phyloP scores from a whole-genome alignment of 495 filamentous ascomycete genomes.

The Zalerion maritima region DNA sequence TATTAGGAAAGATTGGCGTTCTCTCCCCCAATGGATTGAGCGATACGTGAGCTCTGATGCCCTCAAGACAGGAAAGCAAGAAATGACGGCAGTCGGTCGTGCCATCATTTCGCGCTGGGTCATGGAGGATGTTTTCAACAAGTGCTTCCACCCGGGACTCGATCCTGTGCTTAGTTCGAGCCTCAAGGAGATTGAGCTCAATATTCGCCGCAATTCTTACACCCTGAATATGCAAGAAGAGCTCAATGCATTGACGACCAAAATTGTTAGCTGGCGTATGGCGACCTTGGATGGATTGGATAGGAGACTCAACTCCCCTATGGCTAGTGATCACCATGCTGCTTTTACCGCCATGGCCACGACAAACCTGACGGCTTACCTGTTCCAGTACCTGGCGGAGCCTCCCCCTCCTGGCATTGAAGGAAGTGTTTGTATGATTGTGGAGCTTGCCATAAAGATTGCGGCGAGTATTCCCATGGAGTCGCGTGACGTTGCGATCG shows the following conservation, averaged over 20 bases:
- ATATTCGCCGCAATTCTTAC: slow-evolving; percentile 63
- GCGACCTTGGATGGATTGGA: slow-evolving; percentile 85
- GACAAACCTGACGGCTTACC: slow-evolving; percentile 49
- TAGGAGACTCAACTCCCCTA: slow-evolving; percentile 48
- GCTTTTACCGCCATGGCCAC: slow-evolving; percentile 55
- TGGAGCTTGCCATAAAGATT: slow-evolving; percentile 81
- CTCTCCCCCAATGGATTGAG: slow-evolving; percentile 64
- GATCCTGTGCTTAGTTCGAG: slow-evolving; percentile 59
- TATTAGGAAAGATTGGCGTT: slow-evolving; percentile 83
- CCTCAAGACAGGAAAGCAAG: slow-evolving; percentile 65
- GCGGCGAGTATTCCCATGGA: slow-evolving; percentile 78
- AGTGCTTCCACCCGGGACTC: slow-evolving; percentile 79
- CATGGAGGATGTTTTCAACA: slow-evolving; percentile 79
- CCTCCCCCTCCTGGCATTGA: slow-evolving; percentile 64
- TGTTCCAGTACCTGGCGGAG: slow-evolving; percentile 60
- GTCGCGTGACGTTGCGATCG: slow-evolving; percentile 76
- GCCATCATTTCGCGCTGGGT: slow-evolving; percentile 84
- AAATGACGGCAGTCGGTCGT: slow-evolving; percentile 93
- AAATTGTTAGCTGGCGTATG: slow-evolving; percentile 84
- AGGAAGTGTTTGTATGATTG: slow-evolving; percentile 72
- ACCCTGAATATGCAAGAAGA: slow-evolving; percentile 66
- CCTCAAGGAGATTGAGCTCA: slow-evolving; percentile 78
- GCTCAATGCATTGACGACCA: slow-evolving; percentile 72
- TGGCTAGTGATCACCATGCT: slow-evolving; percentile 45
- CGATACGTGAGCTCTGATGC: slow-evolving; percentile 73